A percentile compares a stretch with the other conserved stretches of the same genome.
Evolutionary conservation across 2,329 filamentous ascomycete species (phyloP).

Genomic region (Nemania sp.): DNA sequence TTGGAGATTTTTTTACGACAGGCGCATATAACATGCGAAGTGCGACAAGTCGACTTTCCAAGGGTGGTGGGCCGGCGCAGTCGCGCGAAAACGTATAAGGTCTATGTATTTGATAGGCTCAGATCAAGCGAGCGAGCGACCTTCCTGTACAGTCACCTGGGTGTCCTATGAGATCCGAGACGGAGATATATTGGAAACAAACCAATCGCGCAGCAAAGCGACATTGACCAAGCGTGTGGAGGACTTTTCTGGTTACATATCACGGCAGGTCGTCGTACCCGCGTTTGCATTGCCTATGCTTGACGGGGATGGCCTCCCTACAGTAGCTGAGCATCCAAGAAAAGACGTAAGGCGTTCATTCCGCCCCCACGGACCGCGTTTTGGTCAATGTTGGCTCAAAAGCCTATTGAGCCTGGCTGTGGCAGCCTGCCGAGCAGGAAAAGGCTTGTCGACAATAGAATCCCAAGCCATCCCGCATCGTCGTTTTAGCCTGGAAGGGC

Average conservation of each 20-base stretch:
- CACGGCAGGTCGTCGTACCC: not conserved
- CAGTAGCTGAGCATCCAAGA: conserved; percentile 26
- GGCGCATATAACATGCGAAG: conserved; percentile 23
- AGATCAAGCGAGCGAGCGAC: conserved; percentile 2
- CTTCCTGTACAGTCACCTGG: conserved; percentile 2
- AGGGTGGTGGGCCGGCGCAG: conserved; percentile 8
- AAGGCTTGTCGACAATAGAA: conserved; percentile 32
- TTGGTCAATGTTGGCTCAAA: conserved; percentile 19
- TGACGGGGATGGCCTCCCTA: not conserved
- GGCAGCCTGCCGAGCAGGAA: conserved; percentile 34
- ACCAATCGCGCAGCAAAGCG: not conserved
- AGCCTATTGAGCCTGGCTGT: conserved; percentile 20
- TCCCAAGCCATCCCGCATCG: conserved; percentile 35
- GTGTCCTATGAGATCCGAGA: conserved; percentile 2
- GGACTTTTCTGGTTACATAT: conserved; percentile 7
- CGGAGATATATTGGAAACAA: conserved; percentile 11
- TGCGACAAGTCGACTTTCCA: conserved; percentile 18
- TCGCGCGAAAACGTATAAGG: conserved; percentile 10
- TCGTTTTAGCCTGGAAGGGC: conserved; percentile 51
- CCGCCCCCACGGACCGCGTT: conserved; percentile 25
- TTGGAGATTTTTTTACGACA: conserved; percentile 27
- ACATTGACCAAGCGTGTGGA: not conserved
- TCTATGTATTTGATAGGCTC: not conserved
- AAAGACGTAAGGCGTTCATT: conserved; percentile 27
- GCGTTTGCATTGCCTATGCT: not conserved